These are phyloP conservation scores for Magnusiomyces suaveolens DNA, from an alignment of 1,139 yeast genomes.

Conservation along the genomic window DNA sequence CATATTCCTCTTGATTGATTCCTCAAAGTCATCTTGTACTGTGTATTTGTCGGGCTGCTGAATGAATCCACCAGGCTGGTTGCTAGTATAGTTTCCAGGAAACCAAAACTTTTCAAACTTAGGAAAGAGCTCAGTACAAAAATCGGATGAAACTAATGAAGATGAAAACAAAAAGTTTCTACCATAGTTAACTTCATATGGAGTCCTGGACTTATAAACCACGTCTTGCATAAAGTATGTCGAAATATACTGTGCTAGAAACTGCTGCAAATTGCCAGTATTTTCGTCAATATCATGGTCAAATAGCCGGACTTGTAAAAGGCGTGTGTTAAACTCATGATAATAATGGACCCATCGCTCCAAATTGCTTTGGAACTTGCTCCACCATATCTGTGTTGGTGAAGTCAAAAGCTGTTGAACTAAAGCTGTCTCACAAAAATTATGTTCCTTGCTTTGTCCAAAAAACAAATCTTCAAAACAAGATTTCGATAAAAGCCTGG, in stretches of 20 bases:
- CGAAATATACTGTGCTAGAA: slow-evolving; percentile 4
- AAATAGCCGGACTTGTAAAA: not conserved
- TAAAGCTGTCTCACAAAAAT: not conserved
- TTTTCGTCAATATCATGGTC: not conserved
- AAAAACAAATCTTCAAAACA: not conserved
- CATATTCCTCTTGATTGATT: not conserved
- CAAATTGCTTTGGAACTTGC: not conserved
- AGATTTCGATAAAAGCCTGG: not conserved
- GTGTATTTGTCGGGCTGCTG: slow-evolving; percentile 3
- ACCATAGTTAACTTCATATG: not conserved
- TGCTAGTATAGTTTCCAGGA: not conserved
- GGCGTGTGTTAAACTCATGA: not conserved
- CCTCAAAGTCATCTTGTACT: slow-evolving; percentile 6
- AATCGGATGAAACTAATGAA: not conserved
- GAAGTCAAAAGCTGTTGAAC: slow-evolving; percentile 1
- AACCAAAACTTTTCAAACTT: not conserved
- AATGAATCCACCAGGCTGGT: not conserved
- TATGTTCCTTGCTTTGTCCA: not conserved
- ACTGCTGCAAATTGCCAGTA: not conserved
- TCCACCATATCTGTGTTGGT: slow-evolving; percentile 2
- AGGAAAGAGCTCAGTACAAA: not conserved
- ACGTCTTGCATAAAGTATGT: not conserved
- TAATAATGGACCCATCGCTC: slow-evolving; percentile 3
- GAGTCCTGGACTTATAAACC: not conserved
- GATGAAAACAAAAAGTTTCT: not conserved